Conservation (phyloP, 1,284 basidiomycete genomes). For the Boletus mariae region DNA sequence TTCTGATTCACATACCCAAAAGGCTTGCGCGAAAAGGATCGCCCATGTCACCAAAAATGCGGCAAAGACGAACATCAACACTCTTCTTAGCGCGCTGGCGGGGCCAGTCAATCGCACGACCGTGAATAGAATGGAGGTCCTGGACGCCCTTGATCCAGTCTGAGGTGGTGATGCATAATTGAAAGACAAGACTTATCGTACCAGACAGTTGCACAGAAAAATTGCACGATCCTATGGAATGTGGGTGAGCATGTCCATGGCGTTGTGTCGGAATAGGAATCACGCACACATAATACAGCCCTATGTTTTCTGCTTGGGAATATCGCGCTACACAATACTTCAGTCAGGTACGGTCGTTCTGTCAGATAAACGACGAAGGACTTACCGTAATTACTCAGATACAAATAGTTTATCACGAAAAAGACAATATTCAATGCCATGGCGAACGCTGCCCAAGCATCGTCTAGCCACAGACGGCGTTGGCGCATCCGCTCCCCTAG, state of each 20-base stretch:
- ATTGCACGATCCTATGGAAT: not conserved
- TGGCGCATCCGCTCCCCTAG: conserved; percentile 2
- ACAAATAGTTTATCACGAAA: conserved; percentile 1
- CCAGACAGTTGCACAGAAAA: conserved; percentile 3
- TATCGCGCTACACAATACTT: not conserved
- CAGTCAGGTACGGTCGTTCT: not conserved
- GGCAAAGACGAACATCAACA: not conserved
- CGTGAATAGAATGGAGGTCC: conserved; percentile 5
- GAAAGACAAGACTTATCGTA: not conserved
- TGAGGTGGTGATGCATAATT: not conserved
- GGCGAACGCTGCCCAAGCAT: conserved; percentile 1
- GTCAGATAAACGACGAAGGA: not conserved
- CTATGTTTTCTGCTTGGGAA: not conserved
- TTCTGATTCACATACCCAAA: conserved; percentile 6
- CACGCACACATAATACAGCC: conserved; percentile 2
- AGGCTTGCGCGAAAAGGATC: conserved; percentile 2
- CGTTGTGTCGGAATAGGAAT: not conserved
- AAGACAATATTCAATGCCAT: conserved; percentile 1
- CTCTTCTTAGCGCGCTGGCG: not conserved
- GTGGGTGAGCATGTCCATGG: not conserved
- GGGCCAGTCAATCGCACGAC: not conserved
- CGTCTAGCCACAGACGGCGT: conserved; percentile 5
- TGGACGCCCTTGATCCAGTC: not conserved
- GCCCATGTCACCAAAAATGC: conserved; percentile 1
- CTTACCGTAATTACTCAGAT: conserved; percentile 2